phyloP scores from a whole-genome alignment of 768 basidiomycete genomes.

The Russula foetens region DNA sequence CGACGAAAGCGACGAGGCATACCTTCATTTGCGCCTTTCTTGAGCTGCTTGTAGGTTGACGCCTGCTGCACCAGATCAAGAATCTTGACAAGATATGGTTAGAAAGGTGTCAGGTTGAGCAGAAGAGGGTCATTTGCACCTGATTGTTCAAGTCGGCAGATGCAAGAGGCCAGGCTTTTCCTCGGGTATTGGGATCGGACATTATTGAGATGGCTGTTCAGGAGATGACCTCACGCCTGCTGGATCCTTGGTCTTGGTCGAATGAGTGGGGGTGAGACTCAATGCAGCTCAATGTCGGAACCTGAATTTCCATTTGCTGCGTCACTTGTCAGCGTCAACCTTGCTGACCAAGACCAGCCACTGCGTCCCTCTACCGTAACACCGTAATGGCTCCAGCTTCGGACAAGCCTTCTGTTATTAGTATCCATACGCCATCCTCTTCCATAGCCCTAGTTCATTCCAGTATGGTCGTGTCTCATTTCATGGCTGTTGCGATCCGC shows the following conservation, averaged over 20 bases:
- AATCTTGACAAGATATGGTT: constrained; percentile 45
- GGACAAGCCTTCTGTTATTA: constrained; percentile 41
- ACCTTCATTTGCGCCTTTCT: constrained; percentile 99
- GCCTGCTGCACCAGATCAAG: constrained; percentile 95
- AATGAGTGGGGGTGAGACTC: neutral
- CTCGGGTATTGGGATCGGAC: constrained; percentile 46
- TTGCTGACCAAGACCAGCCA: too few species aligned
- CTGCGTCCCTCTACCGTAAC: neutral
- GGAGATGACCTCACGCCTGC: constrained; percentile 65
- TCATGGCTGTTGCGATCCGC: neutral
- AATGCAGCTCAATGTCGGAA: too few species aligned
- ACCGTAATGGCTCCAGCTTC: constrained; percentile 28
- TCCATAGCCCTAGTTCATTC: constrained; percentile 75
- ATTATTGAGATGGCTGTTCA: constrained; percentile 32
- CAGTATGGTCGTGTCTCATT: constrained; percentile 35
- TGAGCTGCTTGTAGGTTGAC: constrained; percentile 94
- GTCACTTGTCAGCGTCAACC: too few species aligned
- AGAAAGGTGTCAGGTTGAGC: neutral
- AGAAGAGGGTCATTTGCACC: constrained; percentile 33
- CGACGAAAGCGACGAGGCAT: constrained; percentile 16
- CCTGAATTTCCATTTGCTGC: too few species aligned
- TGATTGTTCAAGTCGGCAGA: constrained; percentile 84
- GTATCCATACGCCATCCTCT: constrained; percentile 67
- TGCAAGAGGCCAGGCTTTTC: constrained; percentile 87
- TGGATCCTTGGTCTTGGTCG: constrained; percentile 94